Evolutionary conservation across 2,329 filamentous ascomycete species (phyloP), one percentile per base, ranked within the genome.

Genomic region (Plectosphaerella plurivora): DNA sequence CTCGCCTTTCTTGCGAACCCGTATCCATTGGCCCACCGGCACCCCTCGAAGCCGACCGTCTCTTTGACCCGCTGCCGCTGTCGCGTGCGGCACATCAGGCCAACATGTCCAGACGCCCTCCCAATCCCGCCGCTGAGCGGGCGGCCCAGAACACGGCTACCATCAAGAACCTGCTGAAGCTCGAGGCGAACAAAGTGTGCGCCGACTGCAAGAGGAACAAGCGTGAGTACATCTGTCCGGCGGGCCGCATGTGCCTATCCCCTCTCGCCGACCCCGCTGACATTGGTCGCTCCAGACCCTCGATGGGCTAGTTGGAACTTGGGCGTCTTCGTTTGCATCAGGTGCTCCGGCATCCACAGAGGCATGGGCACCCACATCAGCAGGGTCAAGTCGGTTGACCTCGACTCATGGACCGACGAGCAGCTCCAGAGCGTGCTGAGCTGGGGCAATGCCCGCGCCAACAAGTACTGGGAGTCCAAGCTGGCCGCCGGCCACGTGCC

Each of bases 261-360:
- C 41, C 33, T 52, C 22, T 22, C 22, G 22, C 5, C 22, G 5
- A 22, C 22, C 22, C 22, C 22, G 39, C 28, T 52, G 45, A 61
- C 49, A 50, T 47, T 52, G 28, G 28, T 44, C 39, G 41, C 16
- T 18, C 16, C 67, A 96, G 91, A 97, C 75, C 94, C 94, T 55
- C 84, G 94, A 88, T 99, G 94, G 94, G 94, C 94, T 33, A 97
- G 91, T 67, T 99, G 94, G 94, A 99, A 99, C 69, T 75, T 99
- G 51, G 94, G 94, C 63, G 86, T 99, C 66, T 99, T 99, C 68
- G 79, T 99, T 65, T 99, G 94, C 78, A 99, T 99, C 69, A 88
- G 92, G 68, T 99, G 94, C 74, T 99, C 94, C 16, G 95, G 95
- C 65, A 96, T 99, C 66, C 94, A 99, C 74, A 89, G 94, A 66